These are phyloP conservation scores for Camellia granthamiana DNA, from an alignment of 148 eudicot species.

Conservation along the genomic window DNA sequence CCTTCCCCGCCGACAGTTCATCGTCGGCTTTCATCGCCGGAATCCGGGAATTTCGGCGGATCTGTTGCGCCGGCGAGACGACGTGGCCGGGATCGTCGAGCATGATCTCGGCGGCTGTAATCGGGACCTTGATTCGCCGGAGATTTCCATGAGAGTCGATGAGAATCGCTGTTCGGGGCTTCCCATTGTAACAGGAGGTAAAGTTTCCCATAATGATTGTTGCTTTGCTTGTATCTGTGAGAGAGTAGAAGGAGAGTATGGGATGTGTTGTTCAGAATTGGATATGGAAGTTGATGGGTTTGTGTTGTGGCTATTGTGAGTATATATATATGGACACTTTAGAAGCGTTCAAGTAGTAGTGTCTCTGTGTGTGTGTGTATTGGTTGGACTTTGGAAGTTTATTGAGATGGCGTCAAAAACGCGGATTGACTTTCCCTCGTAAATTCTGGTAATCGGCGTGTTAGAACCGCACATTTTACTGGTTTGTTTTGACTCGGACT, in stretches of 20 bases:
- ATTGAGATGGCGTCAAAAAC: too few relatives aligned
- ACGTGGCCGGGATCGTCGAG: constrained; percentile 38
- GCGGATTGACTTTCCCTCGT: too few relatives aligned
- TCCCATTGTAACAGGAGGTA: background rate
- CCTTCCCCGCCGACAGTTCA: constrained; percentile 25
- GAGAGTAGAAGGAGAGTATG: background rate
- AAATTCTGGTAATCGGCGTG: too few relatives aligned
- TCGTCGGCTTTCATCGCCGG: constrained; percentile 36
- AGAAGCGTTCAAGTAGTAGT: too few relatives aligned
- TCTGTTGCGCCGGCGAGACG: constrained; percentile 19
- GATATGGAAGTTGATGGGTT: too few relatives aligned
- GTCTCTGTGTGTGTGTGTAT: too few relatives aligned
- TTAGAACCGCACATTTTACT: too few relatives aligned
- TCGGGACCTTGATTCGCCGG: constrained; percentile 20
- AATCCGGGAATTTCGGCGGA: constrained; percentile 23
- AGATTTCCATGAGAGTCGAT: constrained; percentile 5
- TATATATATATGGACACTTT: too few relatives aligned
- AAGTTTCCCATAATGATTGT: constrained; percentile 10
- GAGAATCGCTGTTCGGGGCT: constrained; percentile 8
- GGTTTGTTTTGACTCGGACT: too few relatives aligned
- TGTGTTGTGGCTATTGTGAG: too few relatives aligned
- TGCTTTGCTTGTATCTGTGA: background rate
- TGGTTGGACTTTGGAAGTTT: too few relatives aligned
- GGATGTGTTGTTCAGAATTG: background rate
- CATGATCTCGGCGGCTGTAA: constrained; percentile 44